These are phyloP conservation scores for Leersia perrieri DNA, from an alignment of 176 grass and related monocot genomes.

Conservation along the genomic window DNA sequence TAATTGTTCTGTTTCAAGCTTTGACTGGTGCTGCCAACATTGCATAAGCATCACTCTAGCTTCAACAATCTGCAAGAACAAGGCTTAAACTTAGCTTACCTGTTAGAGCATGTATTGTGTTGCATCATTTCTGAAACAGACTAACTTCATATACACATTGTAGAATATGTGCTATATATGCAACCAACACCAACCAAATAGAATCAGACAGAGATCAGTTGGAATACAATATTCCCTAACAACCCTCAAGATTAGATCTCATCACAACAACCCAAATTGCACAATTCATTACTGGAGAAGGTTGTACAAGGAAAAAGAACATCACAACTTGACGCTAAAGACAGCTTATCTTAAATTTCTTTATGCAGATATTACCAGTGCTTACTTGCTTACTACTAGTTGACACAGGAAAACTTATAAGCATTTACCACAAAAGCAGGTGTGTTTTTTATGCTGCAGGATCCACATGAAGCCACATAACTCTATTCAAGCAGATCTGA, in stretches of 20 bases:
- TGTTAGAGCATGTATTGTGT: neutral
- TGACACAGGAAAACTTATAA: neutral
- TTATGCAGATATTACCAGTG: constrained; percentile 7
- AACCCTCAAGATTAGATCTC: neutral
- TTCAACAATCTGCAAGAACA: constrained; percentile 82
- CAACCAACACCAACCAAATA: neutral
- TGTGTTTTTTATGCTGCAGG: neutral
- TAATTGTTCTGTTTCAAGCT: constrained; percentile 50
- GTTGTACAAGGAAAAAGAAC: neutral
- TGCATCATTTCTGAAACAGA: constrained; percentile 6
- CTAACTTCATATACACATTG: neutral
- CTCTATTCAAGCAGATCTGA: neutral
- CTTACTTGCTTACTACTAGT: neutral
- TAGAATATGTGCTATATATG: neutral
- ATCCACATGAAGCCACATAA: neutral
- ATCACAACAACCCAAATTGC: constrained; percentile 6
- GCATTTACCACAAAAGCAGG: neutral
- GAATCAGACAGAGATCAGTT: neutral
- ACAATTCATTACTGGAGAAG: constrained; percentile 7
- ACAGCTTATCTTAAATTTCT: constrained; percentile 1
- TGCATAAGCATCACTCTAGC: constrained; percentile 88
- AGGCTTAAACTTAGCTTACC: constrained; percentile 10
- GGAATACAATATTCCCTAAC: neutral
- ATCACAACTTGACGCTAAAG: neutral
- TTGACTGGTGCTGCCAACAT: constrained; percentile 57